A percentile compares a stretch with the other conserved stretches of the same genome.
These are phyloP conservation scores for Polytrichum formosum DNA, from an alignment of 225 moss, liverwort and hornwort species.

Conservation along the genomic window DNA sequence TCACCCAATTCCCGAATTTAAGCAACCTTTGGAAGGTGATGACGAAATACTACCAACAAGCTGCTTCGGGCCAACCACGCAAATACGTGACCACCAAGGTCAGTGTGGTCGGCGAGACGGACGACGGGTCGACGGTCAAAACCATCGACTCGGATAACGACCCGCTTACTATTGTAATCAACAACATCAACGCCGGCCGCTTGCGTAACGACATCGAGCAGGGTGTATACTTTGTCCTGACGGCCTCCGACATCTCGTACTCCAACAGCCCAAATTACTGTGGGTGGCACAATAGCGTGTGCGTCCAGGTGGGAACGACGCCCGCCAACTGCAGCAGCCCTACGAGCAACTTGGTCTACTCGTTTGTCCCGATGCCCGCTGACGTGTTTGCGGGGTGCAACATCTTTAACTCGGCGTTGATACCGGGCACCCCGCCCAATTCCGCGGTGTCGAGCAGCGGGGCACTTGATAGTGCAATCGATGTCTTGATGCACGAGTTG, in stretches of 20 bases:
- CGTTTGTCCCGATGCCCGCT: neutral
- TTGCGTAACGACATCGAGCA: neutral
- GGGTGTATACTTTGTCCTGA: neutral
- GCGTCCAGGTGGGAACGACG: neutral
- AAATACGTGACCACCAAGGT: neutral
- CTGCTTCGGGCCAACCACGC: neutral
- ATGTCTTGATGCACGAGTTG: neutral
- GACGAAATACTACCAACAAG: neutral
- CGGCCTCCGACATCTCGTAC: neutral
- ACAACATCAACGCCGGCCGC: neutral
- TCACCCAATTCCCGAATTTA: neutral
- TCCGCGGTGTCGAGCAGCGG: neutral
- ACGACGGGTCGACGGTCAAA: neutral
- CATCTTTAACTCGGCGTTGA: neutral
- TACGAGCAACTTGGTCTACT: neutral
- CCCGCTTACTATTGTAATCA: neutral
- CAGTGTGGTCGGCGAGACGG: neutral
- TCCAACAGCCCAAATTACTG: neutral
- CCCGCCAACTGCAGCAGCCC: neutral
- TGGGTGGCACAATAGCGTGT: neutral
- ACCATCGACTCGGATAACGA: neutral
- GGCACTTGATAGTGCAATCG: neutral
- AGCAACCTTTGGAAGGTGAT: constrained; percentile 1
- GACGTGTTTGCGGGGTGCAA: neutral
- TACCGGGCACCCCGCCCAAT: neutral